Conservation (phyloP, 2,329 filamentous ascomycete genomes). For the Pseudogymnoascus sp. region DNA sequence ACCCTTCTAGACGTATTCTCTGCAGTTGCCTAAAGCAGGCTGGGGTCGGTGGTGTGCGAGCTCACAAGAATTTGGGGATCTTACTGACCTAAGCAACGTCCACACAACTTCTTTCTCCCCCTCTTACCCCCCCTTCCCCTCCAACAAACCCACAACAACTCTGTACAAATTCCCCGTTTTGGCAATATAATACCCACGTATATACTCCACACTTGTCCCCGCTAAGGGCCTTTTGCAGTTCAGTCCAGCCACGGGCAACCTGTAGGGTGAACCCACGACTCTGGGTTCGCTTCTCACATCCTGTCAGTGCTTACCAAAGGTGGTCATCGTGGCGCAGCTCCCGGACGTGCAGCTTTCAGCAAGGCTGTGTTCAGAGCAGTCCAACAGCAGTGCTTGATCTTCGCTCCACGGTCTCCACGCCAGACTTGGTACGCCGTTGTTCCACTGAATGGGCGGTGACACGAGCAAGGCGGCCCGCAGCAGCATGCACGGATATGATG, state of each 20-base stretch:
- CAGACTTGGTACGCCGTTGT: neutral
- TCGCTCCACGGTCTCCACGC: neutral
- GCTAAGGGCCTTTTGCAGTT: neutral
- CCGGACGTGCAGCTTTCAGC: neutral
- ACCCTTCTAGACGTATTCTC: neutral
- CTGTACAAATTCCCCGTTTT: constrained; percentile 1
- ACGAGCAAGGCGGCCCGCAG: constrained; percentile 2
- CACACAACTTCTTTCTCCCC: neutral
- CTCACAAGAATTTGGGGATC: neutral
- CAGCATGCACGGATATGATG: constrained; percentile 1
- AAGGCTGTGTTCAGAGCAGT: constrained; percentile 2
- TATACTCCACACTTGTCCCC: neutral
- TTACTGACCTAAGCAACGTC: constrained; percentile 1
- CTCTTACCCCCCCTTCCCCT: neutral
- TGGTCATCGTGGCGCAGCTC: constrained; percentile 2
- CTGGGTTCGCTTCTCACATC: constrained; percentile 4
- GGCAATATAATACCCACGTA: constrained; percentile 5
- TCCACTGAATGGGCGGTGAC: constrained; percentile 3
- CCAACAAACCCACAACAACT: constrained; percentile 2
- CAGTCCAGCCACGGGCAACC: neutral
- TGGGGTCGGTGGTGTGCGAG: constrained; percentile 3
- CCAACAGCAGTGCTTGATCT: neutral
- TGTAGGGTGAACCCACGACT: neutral
- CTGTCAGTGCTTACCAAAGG: constrained; percentile 4
- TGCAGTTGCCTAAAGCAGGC: constrained; percentile 1